Base-by-base conservation (phyloP, 495 filamentous ascomycete genomes). In the Hypoxylon trugodes region DNA sequence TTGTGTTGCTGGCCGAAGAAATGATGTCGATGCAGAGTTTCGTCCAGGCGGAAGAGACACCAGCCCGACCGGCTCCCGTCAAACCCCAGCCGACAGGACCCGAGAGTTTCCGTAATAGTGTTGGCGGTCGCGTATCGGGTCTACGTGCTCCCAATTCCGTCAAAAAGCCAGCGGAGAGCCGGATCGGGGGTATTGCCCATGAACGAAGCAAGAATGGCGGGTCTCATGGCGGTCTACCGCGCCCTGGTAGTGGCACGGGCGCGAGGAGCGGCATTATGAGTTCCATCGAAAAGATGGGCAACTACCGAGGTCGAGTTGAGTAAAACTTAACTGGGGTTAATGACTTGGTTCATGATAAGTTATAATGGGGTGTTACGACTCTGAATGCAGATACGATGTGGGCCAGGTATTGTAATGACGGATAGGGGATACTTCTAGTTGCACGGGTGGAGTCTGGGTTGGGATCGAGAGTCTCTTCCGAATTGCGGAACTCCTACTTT, bases 1-100 rank as follows among this genome's bases (percentile, higher is more conserved):
- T 98, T 38, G 93, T 98, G n/a, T 84, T 86, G 41, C 87, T 92
- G 0, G 93, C 95, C 1, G 95, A 98, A 69, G 93, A 97, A 74
- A 85, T 98, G 87, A 89, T 87, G 87, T 66, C 76, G 12, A 81
- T 87, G 74, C 79, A 76, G 72, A 73, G 46, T 42, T 47, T 72
- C 8, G 38, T 41, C 24, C 69, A 72, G 50, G 22, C 42, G 10
- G 66, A 69, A 18, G 41, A 55, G 13, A 26, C 61, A 12, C 55
- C 61, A 10, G 38, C 63, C 22, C 60, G 41, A 19, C 52, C 66
- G 9, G 26, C 57, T 12, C 45, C 35, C 25, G 15, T 43, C 56
- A 69, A 61, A 43, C 32, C 38, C 5, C 60, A 51, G 47, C 54
- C 48, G 24, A 2, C 53, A 41, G 21, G 59, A 8, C 6, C 60